Conservation (phyloP, 495 filamentous ascomycete species). For the Penicillium odoratum region DNA sequence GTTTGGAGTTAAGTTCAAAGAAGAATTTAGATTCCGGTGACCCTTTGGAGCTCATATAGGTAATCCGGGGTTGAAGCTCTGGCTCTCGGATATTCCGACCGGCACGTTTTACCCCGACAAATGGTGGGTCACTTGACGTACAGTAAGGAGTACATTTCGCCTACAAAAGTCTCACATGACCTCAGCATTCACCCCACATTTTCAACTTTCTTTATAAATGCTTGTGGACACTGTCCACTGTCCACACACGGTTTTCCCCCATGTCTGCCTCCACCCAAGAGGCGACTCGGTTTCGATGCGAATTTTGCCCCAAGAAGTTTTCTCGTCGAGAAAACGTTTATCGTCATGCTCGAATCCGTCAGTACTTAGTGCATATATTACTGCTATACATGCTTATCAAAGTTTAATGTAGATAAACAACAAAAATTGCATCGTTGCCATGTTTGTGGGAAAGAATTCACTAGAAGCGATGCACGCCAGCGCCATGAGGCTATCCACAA, state of each 20-base stretch:
- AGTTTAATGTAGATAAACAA: slow-evolving; percentile 4
- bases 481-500: slow-evolving; percentile 17
- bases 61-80: neutral
- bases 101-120: neutral
- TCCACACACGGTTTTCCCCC: slow-evolving; percentile 4
- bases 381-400: neutral
- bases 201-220: neutral
- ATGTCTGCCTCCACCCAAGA: slow-evolving; percentile 8
- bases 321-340: slow-evolving; percentile 12
- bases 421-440: slow-evolving; percentile 9
- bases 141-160: neutral
- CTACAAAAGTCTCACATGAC: neutral
- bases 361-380: slow-evolving; percentile 1
- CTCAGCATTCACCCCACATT: neutral
- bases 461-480: slow-evolving; percentile 13
- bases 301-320: slow-evolving; percentile 12
- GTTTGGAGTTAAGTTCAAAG: neutral
- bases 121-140: neutral
- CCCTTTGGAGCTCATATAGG: neutral
- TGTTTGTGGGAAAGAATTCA: slow-evolving; percentile 13
- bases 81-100: neutral
- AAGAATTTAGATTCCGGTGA: neutral
- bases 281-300: slow-evolving; percentile 9
- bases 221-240: slow-evolving; percentile 9
- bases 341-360: slow-evolving; percentile 13